Evolutionary conservation across 1,139 yeast species (phyloP).

Genomic region (Yamadazyma trypodendri): DNA sequence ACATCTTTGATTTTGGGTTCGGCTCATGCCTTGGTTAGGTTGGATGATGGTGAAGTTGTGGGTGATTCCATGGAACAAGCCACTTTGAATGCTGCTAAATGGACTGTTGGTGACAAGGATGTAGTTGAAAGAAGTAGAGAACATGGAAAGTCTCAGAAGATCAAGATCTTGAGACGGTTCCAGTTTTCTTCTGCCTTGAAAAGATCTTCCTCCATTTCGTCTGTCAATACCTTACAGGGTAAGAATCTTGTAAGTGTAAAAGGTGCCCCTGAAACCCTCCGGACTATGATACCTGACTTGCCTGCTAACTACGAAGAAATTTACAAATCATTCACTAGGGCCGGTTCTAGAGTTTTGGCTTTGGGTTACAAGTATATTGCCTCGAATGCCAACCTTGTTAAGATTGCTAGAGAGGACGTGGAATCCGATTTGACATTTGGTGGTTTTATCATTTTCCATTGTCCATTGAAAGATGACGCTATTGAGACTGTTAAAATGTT

Average conservation of each 20-base stretch:
- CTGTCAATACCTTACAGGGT: constrained; percentile 46
- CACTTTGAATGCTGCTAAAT: constrained; percentile 81
- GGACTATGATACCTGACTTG: constrained; percentile 66
- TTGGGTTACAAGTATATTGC: constrained; percentile 80
- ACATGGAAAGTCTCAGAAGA: constrained; percentile 48
- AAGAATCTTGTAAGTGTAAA: constrained; percentile 82
- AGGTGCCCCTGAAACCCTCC: constrained; percentile 99
- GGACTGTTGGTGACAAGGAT: constrained; percentile 81
- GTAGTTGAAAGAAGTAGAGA: constrained; percentile 45
- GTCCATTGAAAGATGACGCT: constrained; percentile 95
- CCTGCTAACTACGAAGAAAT: constrained; percentile 84
- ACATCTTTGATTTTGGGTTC: constrained; percentile 83
- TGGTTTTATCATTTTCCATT: constrained; percentile 94
- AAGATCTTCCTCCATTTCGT: constrained; percentile 90
- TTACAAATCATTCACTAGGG: constrained; percentile 86
- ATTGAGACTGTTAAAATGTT: constrained; percentile 86
- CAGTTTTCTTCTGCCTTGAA: constrained; percentile 95
- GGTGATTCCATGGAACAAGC: constrained; percentile 99
- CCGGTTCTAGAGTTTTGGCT: constrained; percentile 96
- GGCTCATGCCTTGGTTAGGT: constrained; percentile 90
- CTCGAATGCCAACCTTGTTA: constrained; percentile 46
- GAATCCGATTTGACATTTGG: constrained; percentile 78
- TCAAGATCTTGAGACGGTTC: constrained; percentile 85
- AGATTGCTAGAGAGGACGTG: constrained; percentile 68
- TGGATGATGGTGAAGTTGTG: constrained; percentile 95